Evolutionary conservation across 805 yeast genomes (phyloP).

Genomic region (Sugiyamaella americana): DNA sequence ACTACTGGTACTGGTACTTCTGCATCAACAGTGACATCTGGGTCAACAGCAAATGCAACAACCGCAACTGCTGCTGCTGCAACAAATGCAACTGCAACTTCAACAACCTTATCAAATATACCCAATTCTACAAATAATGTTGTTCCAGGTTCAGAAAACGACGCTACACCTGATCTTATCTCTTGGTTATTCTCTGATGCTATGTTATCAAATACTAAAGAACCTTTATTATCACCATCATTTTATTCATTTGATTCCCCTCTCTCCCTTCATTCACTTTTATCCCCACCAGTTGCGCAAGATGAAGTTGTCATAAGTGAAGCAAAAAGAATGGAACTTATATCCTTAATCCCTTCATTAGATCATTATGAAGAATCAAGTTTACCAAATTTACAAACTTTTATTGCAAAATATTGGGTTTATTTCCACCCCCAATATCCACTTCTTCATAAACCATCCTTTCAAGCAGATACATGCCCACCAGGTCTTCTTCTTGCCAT

Average conservation of each 20-base stretch:
- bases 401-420: constrained; percentile 44
- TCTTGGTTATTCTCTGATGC: constrained; percentile 35
- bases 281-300: constrained; percentile 34
- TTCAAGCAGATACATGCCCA: constrained; percentile 42
- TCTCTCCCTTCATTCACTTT: constrained; percentile 34
- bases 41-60: background rate
- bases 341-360: constrained; percentile 25
- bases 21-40: background rate
- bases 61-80: background rate
- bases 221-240: constrained; percentile 24
- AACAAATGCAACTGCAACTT: background rate
- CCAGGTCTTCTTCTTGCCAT: constrained; percentile 49
- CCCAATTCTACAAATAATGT: constrained; percentile 3
- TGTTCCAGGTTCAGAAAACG: background rate
- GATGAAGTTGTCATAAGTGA: constrained; percentile 33
- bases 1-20: background rate
- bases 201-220: constrained; percentile 25
- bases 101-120: background rate
- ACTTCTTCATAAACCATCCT: constrained; percentile 54
- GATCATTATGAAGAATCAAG: constrained; percentile 34
- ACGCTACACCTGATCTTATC: constrained; percentile 25
- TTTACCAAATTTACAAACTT: constrained; percentile 24
- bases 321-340: constrained; percentile 25
- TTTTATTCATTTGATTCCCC: constrained; percentile 33
- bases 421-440: constrained; percentile 56